Evolutionary conservation across 129 eudicot species (phyloP), one percentile per base, ranked within the genome.

Genomic region (Centrapalus pauciflorus): DNA sequence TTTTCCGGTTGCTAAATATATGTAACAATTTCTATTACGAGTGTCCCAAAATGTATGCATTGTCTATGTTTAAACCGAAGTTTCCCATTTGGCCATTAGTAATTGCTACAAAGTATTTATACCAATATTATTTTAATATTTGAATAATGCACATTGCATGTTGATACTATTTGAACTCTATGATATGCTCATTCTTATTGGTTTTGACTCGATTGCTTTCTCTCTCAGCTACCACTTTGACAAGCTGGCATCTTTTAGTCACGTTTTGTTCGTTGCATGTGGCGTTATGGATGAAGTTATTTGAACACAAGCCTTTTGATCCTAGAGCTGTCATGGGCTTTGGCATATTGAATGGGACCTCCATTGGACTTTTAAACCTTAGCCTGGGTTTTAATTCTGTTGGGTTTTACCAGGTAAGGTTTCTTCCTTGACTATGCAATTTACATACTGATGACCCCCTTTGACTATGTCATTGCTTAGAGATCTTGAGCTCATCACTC

Each of bases 401-500:
- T 79, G 97, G 97, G 50, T 89, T 89, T 76, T 89, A 89, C 76
- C 97, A 89, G 95, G 97, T n/a, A n/a, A n/a, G n/a, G n/a, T n/a
- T n/a, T n/a, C n/a, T n/a, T n/a, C n/a, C n/a, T n/a, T n/a, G n/a
- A n/a, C n/a, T n/a, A n/a, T n/a, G n/a, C n/a, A n/a, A n/a, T n/a
- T n/a, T n/a, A n/a, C n/a, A n/a, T n/a, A n/a, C n/a, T n/a, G n/a
- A n/a, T n/a, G n/a, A n/a, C n/a, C n/a, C n/a, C n/a, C n/a, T n/a
- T n/a, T n/a, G n/a, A n/a, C n/a, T n/a, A n/a, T n/a, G n/a, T n/a
- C n/a, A n/a, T n/a, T n/a, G n/a, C n/a, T n/a, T n/a, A n/a, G n/a
- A n/a, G n/a, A n/a, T n/a, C n/a, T n/a, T n/a, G n/a, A n/a, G n/a
- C n/a, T n/a, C n/a, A n/a, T n/a, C n/a, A n/a, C n/a, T n/a, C n/a